Conservation (phyloP, 257 asterid genomes). For the Nicotiana attenuata region DNA sequence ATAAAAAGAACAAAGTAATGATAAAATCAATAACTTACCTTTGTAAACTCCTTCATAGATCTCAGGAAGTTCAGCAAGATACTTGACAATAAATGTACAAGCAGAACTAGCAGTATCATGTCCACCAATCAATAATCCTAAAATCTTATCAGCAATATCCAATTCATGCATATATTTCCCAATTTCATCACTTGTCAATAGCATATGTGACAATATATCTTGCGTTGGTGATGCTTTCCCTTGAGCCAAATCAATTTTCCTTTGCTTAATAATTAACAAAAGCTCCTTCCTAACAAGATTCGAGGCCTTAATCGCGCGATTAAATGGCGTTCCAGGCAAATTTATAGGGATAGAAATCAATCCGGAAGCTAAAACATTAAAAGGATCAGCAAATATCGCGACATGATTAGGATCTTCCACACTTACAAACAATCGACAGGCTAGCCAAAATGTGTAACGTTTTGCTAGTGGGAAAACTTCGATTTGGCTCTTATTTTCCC, state of each 20-base stretch:
- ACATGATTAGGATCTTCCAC: slow-evolving; percentile 46
- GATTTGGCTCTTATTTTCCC: slow-evolving; percentile 43
- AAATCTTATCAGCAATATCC: slow-evolving; percentile 54
- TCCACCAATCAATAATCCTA: slow-evolving; percentile 55
- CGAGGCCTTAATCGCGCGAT: slow-evolving; percentile 47
- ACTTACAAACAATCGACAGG: slow-evolving; percentile 41
- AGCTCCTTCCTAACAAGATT: slow-evolving; percentile 37
- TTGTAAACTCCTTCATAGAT: slow-evolving; percentile 48
- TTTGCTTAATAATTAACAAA: slow-evolving; percentile 30
- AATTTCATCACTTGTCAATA: slow-evolving; percentile 39
- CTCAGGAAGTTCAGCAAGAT: slow-evolving; percentile 54
- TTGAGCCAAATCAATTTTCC: slow-evolving; percentile 39
- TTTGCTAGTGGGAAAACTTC: slow-evolving; percentile 43
- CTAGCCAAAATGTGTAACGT: slow-evolving; percentile 51
- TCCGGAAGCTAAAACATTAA: slow-evolving; percentile 43
- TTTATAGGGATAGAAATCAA: slow-evolving; percentile 47
- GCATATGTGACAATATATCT: slow-evolving; percentile 61
- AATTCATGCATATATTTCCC: slow-evolving; percentile 53
- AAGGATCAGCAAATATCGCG: slow-evolving; percentile 36
- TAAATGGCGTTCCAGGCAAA: slow-evolving; percentile 51
- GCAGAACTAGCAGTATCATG: slow-evolving; percentile 68
- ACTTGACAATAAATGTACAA: slow-evolving; percentile 47
- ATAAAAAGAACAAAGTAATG: not conserved
- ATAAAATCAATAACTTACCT: slow-evolving; percentile 22
- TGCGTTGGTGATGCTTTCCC: slow-evolving; percentile 47